phyloP scores from a whole-genome alignment of 148 eudicot species.

The Camellia lanceoleosa region DNA sequence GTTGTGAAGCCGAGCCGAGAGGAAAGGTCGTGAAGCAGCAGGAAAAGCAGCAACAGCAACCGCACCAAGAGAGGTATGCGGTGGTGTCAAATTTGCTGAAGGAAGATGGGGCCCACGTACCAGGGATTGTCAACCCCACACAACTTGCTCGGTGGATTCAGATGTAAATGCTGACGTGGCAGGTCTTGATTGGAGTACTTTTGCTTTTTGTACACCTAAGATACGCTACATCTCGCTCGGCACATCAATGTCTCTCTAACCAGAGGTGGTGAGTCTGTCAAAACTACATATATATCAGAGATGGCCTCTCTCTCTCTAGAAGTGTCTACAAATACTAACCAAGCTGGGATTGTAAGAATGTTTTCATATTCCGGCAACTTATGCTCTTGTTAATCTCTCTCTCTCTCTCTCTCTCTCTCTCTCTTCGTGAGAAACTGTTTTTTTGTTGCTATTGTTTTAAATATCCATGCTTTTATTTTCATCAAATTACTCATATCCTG shows the following conservation, averaged over 20 bases:
- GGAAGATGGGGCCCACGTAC: conserved; percentile 57
- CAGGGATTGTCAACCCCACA: conserved; percentile 67
- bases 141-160: conserved; percentile 71
- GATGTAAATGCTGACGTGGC: conserved; percentile 30
- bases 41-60: neutral
- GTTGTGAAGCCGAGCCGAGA: conserved; percentile 27
- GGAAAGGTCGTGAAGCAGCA: conserved; percentile 6
- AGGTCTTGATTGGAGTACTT: neutral
- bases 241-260: neutral
- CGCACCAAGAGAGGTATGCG: conserved; percentile 28
- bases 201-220: neutral
- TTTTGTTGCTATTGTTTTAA: too few species aligned
- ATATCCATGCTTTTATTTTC: too few species aligned
- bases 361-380: too few species aligned
- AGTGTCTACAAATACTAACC: neutral
- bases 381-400: too few species aligned
- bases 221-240: neutral
- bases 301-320: too few species aligned
- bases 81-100: conserved; percentile 58
- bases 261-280: conserved; percentile 11
- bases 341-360: too few species aligned
- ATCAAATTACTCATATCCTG: too few species aligned
- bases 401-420: too few species aligned
- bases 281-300: neutral
- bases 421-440: too few species aligned